phyloP scores from a whole-genome alignment of 257 asterid genomes.

The Paraleonurus japonicus region DNA sequence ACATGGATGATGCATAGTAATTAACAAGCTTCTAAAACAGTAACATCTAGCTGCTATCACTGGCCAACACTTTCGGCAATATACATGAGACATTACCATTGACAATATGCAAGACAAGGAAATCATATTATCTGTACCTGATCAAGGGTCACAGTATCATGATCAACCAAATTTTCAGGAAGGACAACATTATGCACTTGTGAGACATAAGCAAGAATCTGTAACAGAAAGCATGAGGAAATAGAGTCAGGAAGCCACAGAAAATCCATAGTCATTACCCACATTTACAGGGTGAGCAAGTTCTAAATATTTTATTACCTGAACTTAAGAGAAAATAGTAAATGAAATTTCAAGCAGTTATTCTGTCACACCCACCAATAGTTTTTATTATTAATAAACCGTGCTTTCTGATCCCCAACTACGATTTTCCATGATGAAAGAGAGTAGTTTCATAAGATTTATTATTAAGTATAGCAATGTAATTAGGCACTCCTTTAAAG shows the following conservation, averaged over 20 bases:
- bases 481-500: no score
- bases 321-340: background rate
- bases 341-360: slow-evolving; percentile 9
- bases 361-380: background rate
- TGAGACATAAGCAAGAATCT: slow-evolving; percentile 96
- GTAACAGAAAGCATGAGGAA: slow-evolving; percentile 35
- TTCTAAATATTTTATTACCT: background rate
- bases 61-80: background rate
- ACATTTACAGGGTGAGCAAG: slow-evolving; percentile 18
- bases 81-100: background rate
- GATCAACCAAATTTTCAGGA: slow-evolving; percentile 73
- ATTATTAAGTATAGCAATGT: background rate
- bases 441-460: background rate
- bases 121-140: slow-evolving; percentile 47
- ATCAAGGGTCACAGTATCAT: slow-evolving; percentile 65
- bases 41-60: background rate
- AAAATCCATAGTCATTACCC: slow-evolving; percentile 9
- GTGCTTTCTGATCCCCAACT: slow-evolving; percentile 14
- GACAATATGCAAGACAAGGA: slow-evolving; percentile 18
- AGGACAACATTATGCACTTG: slow-evolving; percentile 89
- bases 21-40: slow-evolving; percentile 11
- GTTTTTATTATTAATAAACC: background rate
- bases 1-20: background rate
- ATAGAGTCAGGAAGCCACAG: slow-evolving; percentile 16
- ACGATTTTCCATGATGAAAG: slow-evolving; percentile 6